Percentiles rank a stretch among this genome's conserved stretches.
Evolutionary conservation across 2,329 filamentous ascomycete species (phyloP).

Genomic region (Aspergillus sp.): DNA sequence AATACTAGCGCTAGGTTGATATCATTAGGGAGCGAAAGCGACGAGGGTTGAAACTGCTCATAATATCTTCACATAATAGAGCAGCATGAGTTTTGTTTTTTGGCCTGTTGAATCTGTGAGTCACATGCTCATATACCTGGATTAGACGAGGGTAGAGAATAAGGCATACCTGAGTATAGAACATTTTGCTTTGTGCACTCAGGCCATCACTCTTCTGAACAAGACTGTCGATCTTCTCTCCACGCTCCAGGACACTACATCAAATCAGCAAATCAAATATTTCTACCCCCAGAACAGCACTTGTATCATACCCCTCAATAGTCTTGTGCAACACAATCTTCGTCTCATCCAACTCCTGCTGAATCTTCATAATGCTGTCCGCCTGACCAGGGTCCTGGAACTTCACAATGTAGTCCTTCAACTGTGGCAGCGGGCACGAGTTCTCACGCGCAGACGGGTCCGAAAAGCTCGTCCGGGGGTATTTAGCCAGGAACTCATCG

Average conservation of each 20-base stretch:
- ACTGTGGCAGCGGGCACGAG: slow-evolving; percentile 58
- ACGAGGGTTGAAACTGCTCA: too few species aligned
- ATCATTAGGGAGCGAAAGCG: too few species aligned
- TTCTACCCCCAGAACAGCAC: neutral
- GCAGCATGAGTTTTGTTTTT: slow-evolving; percentile 76
- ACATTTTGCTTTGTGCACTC: slow-evolving; percentile 93
- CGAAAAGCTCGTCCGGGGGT: slow-evolving; percentile 64
- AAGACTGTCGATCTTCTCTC: slow-evolving; percentile 92
- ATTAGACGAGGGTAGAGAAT: neutral
- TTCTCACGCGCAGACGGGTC: slow-evolving; percentile 42
- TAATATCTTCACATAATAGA: slow-evolving; percentile 50
- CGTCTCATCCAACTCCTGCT: slow-evolving; percentile 93
- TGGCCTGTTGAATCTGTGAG: slow-evolving; percentile 42
- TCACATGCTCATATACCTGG: neutral
- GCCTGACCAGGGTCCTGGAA: slow-evolving; percentile 86
- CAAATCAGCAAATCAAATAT: neutral
- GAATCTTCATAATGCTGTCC: slow-evolving; percentile 91
- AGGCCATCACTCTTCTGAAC: slow-evolving; percentile 89
- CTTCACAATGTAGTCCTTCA: slow-evolving; percentile 70
- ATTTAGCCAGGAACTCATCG: slow-evolving; percentile 75
- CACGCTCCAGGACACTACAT: slow-evolving; percentile 60
- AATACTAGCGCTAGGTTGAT: too few species aligned
- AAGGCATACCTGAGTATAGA: slow-evolving; percentile 65
- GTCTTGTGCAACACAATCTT: slow-evolving; percentile 98
- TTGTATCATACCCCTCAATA: slow-evolving; percentile 54